phyloP scores from a whole-genome alignment of 1,284 basidiomycete species.

The Retiboletus flavoniger region DNA sequence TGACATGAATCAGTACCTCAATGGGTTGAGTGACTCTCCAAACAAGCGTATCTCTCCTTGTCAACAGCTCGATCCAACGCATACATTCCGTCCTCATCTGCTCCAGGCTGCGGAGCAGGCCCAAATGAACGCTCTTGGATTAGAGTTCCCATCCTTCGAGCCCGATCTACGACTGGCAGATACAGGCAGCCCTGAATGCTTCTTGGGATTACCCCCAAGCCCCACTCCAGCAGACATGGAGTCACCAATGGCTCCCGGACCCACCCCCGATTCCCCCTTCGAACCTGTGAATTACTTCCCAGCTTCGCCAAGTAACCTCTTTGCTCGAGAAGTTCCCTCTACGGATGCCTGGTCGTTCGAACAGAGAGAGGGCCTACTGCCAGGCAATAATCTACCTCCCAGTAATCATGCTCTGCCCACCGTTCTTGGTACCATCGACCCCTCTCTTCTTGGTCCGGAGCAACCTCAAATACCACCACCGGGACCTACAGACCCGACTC shows the following conservation, averaged over 20 bases:
- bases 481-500: background rate
- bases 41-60: slow-evolving; percentile 7
- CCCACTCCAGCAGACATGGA: slow-evolving; percentile 12
- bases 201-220: slow-evolving; percentile 32
- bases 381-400: background rate
- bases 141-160: slow-evolving; percentile 7
- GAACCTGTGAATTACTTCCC: background rate
- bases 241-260: background rate
- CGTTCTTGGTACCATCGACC: slow-evolving; percentile 26
- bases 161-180: slow-evolving; percentile 8
- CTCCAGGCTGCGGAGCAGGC: background rate
- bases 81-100: slow-evolving; percentile 8
- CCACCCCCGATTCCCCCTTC: slow-evolving; percentile 4
- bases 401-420: background rate
- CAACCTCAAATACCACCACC: background rate
- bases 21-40: slow-evolving; percentile 28
- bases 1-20: slow-evolving; percentile 31
- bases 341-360: slow-evolving; percentile 16
- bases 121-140: slow-evolving; percentile 1
- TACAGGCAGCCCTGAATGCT: slow-evolving; percentile 13
- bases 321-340: background rate
- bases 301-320: slow-evolving; percentile 2
- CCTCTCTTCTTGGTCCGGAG: slow-evolving; percentile 29
- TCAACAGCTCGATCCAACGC: slow-evolving; percentile 1
- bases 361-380: background rate